phyloP scores from a whole-genome alignment of 495 filamentous ascomycete species.

The Podospora didyma region DNA sequence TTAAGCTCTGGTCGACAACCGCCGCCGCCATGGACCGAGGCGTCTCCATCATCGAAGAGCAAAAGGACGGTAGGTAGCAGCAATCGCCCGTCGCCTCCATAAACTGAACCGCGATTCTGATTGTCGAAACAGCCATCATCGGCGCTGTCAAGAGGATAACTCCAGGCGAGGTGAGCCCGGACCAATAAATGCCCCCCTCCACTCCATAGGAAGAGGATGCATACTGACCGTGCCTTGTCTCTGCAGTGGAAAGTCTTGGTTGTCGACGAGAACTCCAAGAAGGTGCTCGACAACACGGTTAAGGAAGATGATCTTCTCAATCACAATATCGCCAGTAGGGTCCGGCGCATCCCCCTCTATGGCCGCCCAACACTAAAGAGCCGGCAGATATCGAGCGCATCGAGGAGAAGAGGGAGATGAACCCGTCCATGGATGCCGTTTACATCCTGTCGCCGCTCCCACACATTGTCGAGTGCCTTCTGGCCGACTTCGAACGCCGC shows the following conservation, averaged over 20 bases:
- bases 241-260: conserved; percentile 92
- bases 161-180: conserved; percentile 45
- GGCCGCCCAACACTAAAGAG: conserved; percentile 14
- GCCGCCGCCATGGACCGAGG: conserved; percentile 26
- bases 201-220: no score
- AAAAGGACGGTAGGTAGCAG: conserved; percentile 25
- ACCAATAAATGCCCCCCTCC: conserved; percentile 7
- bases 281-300: conserved; percentile 79
- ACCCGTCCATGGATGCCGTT: conserved; percentile 86
- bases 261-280: conserved; percentile 72
- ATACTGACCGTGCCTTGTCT: no score
- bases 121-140: conserved; percentile 32
- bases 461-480: conserved; percentile 86
- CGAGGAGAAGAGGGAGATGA: conserved; percentile 73
- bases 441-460: conserved; percentile 83
- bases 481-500: conserved; percentile 82
- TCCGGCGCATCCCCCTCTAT: conserved; percentile 1
- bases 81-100: not conserved
- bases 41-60: conserved; percentile 34
- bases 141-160: conserved; percentile 52
- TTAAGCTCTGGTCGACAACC: conserved; percentile 1
- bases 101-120: not conserved
- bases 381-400: conserved; percentile 81
- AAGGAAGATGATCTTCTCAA: conserved; percentile 95
- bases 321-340: conserved; percentile 87